These are phyloP conservation scores for Warburgia ugandensis DNA, from an alignment of 164 flowering plant species.

Conservation along the genomic window DNA sequence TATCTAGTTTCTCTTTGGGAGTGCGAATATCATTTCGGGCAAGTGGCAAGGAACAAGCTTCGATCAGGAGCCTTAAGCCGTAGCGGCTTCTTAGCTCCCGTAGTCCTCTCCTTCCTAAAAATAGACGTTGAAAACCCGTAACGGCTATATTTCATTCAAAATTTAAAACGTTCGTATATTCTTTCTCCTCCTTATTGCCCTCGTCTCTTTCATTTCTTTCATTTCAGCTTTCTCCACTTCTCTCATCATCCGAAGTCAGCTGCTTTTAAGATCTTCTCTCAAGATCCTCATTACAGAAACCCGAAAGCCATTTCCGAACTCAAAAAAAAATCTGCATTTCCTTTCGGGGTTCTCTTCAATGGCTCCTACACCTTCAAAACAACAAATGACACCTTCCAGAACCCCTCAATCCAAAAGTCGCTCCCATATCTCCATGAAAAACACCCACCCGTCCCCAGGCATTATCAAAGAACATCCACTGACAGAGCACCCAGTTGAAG, in stretches of 20 bases:
- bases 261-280: constrained; percentile 9
- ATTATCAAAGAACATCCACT: constrained; percentile 27
- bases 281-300: background rate
- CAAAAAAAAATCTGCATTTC: background rate
- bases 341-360: constrained; percentile 23
- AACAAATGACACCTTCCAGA: constrained; percentile 26
- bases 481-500: constrained; percentile 91
- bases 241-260: constrained; percentile 4
- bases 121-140: constrained; percentile 31
- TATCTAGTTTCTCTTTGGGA: too few relatives aligned
- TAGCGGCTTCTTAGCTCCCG: too few relatives aligned
- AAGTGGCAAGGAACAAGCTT: too few relatives aligned
- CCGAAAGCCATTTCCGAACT: constrained; percentile 1
- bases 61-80: too few relatives aligned
- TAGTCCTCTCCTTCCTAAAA: constrained; percentile 2
- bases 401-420: constrained; percentile 73
- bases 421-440: constrained; percentile 24
- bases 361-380: constrained; percentile 65
- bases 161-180: constrained; percentile 10
- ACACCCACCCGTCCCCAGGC: constrained; percentile 40
- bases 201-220: background rate
- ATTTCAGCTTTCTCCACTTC: constrained; percentile 9
- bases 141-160: constrained; percentile 49
- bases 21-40: too few relatives aligned
- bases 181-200: constrained; percentile 9